Conservation (phyloP, 257 asterid species). For the Hygrophila difformis region DNA sequence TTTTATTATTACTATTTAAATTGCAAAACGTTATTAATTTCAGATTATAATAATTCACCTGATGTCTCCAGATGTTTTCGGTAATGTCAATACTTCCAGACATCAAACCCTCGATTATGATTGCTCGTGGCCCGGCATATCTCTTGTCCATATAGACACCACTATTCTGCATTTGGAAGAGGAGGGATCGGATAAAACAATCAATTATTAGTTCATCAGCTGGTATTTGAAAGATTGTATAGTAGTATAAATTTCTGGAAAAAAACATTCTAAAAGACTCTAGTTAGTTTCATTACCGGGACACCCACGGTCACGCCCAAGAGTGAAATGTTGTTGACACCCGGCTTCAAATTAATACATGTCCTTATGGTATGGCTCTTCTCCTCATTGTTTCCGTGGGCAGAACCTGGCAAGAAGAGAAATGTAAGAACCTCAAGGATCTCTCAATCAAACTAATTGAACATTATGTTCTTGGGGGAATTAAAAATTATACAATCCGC, state of each 20-base stretch:
- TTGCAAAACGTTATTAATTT: too few relatives aligned
- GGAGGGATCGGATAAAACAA: too few relatives aligned
- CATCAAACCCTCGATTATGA: slow-evolving; percentile 71
- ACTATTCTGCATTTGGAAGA: slow-evolving; percentile 47
- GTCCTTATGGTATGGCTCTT: slow-evolving; percentile 63
- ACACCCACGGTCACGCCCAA: slow-evolving; percentile 68
- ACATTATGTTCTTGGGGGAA: slow-evolving; percentile 5
- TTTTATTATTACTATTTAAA: too few relatives aligned
- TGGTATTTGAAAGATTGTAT: too few relatives aligned
- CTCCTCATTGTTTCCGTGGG: slow-evolving; percentile 75
- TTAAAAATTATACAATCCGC: too few relatives aligned
- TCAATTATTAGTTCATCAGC: too few relatives aligned
- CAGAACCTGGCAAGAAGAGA: slow-evolving; percentile 37
- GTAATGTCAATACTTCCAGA: slow-evolving; percentile 84
- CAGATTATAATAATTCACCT: too few relatives aligned
- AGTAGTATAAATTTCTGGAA: too few relatives aligned
- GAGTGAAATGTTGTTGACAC: slow-evolving; percentile 49
- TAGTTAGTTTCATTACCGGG: slow-evolving; percentile 56
- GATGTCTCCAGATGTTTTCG: slow-evolving; percentile 61
- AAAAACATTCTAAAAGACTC: too few relatives aligned
- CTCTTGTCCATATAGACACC: slow-evolving; percentile 97
- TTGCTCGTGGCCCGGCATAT: slow-evolving; percentile 73
- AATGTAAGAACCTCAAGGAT: not conserved
- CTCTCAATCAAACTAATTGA: not conserved
- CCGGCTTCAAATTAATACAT: slow-evolving; percentile 40